Evolutionary conservation across 257 asterid species (phyloP).

Genomic region (Solanum appendiculatum): DNA sequence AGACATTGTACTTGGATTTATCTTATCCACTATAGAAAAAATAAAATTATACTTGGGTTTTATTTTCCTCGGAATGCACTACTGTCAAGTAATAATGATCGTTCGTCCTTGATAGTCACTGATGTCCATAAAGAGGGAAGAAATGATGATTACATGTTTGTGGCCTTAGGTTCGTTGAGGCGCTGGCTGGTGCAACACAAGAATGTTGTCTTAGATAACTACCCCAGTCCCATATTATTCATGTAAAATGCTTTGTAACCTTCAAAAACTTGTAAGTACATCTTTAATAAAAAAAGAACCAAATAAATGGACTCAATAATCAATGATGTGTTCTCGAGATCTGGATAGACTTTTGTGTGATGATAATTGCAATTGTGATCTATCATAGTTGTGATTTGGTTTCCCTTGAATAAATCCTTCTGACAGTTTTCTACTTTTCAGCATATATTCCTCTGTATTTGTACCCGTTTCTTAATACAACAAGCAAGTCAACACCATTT

Average conservation of each 20-base stretch:
- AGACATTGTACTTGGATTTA: neutral
- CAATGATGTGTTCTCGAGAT: neutral
- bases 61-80: neutral
- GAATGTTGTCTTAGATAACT: neutral
- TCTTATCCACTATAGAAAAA: neutral
- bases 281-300: neutral
- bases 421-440: conserved; percentile 9
- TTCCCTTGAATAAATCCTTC: neutral
- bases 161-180: neutral
- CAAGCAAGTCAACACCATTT: conserved; percentile 15
- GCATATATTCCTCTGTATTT: conserved; percentile 25
- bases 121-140: neutral
- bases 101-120: neutral
- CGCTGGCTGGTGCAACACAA: neutral
- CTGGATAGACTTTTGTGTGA: neutral
- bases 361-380: neutral
- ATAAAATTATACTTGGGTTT: neutral
- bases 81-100: neutral
- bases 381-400: neutral
- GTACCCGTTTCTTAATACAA: conserved; percentile 12
- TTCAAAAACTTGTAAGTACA: neutral
- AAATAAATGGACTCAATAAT: neutral
- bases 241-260: neutral
- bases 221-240: neutral
- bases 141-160: neutral